Percentiles rank a stretch among this genome's conserved stretches.
These are phyloP conservation scores for Aegilops umbellulata DNA, from an alignment of 176 grass and related monocot species.

Conservation along the genomic window DNA sequence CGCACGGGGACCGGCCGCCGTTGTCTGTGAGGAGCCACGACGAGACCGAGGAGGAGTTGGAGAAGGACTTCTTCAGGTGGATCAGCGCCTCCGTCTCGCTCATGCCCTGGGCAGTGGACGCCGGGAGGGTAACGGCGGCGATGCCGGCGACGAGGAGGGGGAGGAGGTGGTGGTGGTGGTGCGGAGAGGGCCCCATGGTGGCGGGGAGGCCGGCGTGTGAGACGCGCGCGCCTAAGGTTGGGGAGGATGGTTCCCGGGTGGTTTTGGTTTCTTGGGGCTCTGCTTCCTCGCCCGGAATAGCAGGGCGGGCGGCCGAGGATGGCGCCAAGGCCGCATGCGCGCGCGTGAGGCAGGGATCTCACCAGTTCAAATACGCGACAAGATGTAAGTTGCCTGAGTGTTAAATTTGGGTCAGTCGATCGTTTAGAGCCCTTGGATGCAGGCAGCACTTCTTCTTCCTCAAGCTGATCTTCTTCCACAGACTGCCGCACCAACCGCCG, in stretches of 20 bases:
- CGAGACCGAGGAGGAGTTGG: slow-evolving; percentile 65
- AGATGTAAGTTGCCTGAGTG: no score
- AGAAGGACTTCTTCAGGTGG: slow-evolving; percentile 70
- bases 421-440: no score
- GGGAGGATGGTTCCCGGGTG: slow-evolving; percentile 1
- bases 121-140: neutral
- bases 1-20: slow-evolving; percentile 45
- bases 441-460: no score
- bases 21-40: slow-evolving; percentile 47
- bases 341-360: neutral
- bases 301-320: slow-evolving; percentile 16
- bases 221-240: slow-evolving; percentile 38
- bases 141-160: neutral
- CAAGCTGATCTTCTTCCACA: no score
- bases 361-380: slow-evolving; percentile 1
- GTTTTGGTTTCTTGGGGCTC: slow-evolving; percentile 35
- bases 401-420: no score
- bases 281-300: slow-evolving; percentile 39
- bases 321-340: slow-evolving; percentile 14
- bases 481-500: no score
- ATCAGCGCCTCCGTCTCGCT: slow-evolving; percentile 56
- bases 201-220: slow-evolving; percentile 44
- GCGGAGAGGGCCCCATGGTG: slow-evolving; percentile 36
- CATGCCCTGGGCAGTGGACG: neutral
- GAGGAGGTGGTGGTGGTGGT: slow-evolving; percentile 11